Evolutionary conservation across 164 flowering plant genomes (phyloP).

Genomic region (Stephania japonica): DNA sequence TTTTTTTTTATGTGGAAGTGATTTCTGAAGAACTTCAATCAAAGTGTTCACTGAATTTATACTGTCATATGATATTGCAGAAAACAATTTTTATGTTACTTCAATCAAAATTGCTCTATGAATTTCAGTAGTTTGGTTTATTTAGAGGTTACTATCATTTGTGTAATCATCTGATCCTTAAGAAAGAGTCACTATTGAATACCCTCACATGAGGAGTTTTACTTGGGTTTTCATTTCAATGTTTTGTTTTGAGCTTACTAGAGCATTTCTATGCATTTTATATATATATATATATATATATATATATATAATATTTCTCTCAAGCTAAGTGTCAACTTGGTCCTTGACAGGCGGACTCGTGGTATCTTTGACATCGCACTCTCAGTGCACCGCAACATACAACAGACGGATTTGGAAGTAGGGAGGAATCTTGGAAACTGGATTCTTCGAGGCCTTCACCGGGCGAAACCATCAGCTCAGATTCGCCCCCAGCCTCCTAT

Average conservation of each 20-base stretch:
- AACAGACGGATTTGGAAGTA: slow-evolving; percentile 75
- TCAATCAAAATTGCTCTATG: too few species aligned
- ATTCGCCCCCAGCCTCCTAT: slow-evolving; percentile 39
- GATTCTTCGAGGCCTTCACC: slow-evolving; percentile 78
- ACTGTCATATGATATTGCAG: too few species aligned
- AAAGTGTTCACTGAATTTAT: neutral
- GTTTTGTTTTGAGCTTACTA: too few species aligned
- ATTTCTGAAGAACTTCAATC: neutral
- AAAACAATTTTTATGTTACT: too few species aligned
- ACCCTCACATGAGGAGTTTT: too few species aligned
- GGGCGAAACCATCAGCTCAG: slow-evolving; percentile 74
- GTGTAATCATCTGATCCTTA: too few species aligned
- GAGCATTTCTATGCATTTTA: too few species aligned
- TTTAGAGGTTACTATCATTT: too few species aligned
- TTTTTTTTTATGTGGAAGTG: neutral
- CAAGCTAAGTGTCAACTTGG: neutral
- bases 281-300: too few species aligned
- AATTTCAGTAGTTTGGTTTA: too few species aligned
- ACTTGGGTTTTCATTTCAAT: too few species aligned
- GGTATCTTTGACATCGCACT: slow-evolving; percentile 65
- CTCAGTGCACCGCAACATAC: slow-evolving; percentile 59
- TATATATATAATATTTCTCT: neutral
- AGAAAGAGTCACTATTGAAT: too few species aligned
- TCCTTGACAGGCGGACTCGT: slow-evolving; percentile 54
- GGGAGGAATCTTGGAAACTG: slow-evolving; percentile 80